Conservation (phyloP, 495 filamentous ascomycete genomes). For the Aspergillus sparsus region DNA sequence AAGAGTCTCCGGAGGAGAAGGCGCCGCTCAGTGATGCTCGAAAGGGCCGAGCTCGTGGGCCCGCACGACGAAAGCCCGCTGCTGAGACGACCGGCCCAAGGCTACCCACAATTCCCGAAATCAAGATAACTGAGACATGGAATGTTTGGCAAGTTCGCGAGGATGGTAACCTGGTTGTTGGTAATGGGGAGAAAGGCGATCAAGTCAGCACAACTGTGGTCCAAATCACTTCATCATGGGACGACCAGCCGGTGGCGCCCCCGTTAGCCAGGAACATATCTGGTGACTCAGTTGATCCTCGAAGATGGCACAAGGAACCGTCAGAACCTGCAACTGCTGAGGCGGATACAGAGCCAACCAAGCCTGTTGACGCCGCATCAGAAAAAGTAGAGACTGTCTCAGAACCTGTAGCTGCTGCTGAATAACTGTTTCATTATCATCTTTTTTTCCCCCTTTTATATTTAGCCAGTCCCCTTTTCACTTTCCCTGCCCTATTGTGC, state of each 20-base stretch:
- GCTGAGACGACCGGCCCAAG: conserved; percentile 30
- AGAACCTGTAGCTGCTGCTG: conserved; percentile 33
- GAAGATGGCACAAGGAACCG: conserved; percentile 14
- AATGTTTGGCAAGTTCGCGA: conserved; percentile 54
- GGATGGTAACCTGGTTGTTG: conserved; percentile 48
- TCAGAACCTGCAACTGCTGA: conserved; percentile 15
- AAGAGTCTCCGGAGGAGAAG: conserved; percentile 66
- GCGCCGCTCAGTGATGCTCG: conserved; percentile 79
- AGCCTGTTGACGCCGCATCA: conserved; percentile 11
- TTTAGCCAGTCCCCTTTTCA: neutral
- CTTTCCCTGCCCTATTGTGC: neutral
- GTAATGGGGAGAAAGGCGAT: conserved; percentile 26
- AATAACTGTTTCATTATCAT: conserved; percentile 18
- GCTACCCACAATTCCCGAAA: conserved; percentile 44
- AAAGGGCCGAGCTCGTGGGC: conserved; percentile 87
- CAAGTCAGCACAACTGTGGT: conserved; percentile 30
- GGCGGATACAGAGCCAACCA: conserved; percentile 9
- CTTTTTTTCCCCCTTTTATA: conserved; percentile 1
- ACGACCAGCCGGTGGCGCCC: conserved; percentile 31
- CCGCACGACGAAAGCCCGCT: conserved; percentile 74
- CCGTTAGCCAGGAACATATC: conserved; percentile 57
- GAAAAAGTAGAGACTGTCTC: conserved; percentile 28
- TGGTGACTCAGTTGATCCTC: conserved; percentile 52
- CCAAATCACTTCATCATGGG: conserved; percentile 28
- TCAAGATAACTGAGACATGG: conserved; percentile 50